Evolutionary conservation across 805 yeast species (phyloP), one percentile per base, ranked within the genome.

Genomic region (Spathaspora boniae): DNA sequence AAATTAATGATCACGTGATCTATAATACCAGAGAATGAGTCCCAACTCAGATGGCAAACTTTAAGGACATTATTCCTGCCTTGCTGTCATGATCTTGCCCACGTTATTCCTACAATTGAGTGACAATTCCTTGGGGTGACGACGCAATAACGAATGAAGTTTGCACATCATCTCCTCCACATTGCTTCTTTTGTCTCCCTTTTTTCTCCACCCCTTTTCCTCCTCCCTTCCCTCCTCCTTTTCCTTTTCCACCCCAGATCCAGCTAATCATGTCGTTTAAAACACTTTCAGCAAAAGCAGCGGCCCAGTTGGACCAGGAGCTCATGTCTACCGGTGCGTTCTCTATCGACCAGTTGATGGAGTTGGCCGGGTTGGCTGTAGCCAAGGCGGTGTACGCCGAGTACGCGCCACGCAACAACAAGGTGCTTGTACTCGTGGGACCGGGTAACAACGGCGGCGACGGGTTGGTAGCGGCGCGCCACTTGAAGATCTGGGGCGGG

Each of bases 371-470:
- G 0, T 70, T 89, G 19, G 79, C 96, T 2, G 97, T 91, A 7
- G 97, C 98, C 4, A 86, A 87, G 50, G 86, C 95, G 1, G 73
- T 89, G 3, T 78, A 76, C 51, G 73, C 69, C 33, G 70, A 79
- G 23, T 86, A 74, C 46, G 94, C 95, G 2, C 16, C 16, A n/a
- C 14, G 17, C 14, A 26, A 26, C 29, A 37, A 38, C 12, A 48
- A 54, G 27, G 80, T 88, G 1, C 62, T 89, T 27, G 73, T 93
- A 1, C 65, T 93, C 4, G 87, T 82, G 8, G 98, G 98, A 0
- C 98, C 98, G 0, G 98, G 98, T 1, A 93, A 93, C 53, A 93
- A 93, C 53, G 91, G 96, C 2, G 98, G 98, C 2, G 98, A 93
- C 60, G 98, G 98, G 0, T 64, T 93, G 9, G 98, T 93, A 2